Evolutionary conservation across 129 eudicot genomes (phyloP), one percentile per base, ranked within the genome.

Genomic region (Arctium minus): DNA sequence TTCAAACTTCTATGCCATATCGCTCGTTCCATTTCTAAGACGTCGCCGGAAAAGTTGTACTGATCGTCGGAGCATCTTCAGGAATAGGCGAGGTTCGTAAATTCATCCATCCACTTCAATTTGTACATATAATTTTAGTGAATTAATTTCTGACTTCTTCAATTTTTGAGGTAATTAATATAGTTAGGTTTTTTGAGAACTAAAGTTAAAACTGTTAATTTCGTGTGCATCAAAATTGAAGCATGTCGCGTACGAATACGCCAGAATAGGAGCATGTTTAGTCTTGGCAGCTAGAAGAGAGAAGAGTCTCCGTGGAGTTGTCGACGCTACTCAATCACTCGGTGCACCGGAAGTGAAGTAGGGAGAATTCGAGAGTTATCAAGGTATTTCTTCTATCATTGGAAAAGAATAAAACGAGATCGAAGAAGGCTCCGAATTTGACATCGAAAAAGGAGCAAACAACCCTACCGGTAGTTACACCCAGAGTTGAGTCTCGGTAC

Each of bases 231-330:
- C 9, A 10, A 64, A 48, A 15, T 22, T 73, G 78, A 76, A 89
- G 91, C 93, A 92, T 73, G 22, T 88, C 12, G 92, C 91, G 6
- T 92, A 92, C 29, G 94, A 88, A 75, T 90, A 92, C 35, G 94
- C 90, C 5, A 92, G 74, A 60, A 90, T 91, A 88, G 94, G 97
- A 68, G 92, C 97, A 11, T 84, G 79, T 79, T 74, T 88, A 68
- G 90, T 82, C 12, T 73, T 92, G 48, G 92, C 85, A 0, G 97
- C 97, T 72, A 85, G 94, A 80, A 88, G 97, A 78, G 84, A 78
- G 78, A 35, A 88, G 12, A 80, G 82, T 67, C 91, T 92, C 38
- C 83, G 65, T 17, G 85, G 85, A 80, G 97, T 92, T 0, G 91
- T 91, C 2, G 86, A 85, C 1, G 79, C 37, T 0, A 86, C 91